Percentiles rank a stretch among this genome's conserved stretches.
Evolutionary conservation across 139 green algal genomes (phyloP).

Genomic region (Chlorella sorokiniana): DNA sequence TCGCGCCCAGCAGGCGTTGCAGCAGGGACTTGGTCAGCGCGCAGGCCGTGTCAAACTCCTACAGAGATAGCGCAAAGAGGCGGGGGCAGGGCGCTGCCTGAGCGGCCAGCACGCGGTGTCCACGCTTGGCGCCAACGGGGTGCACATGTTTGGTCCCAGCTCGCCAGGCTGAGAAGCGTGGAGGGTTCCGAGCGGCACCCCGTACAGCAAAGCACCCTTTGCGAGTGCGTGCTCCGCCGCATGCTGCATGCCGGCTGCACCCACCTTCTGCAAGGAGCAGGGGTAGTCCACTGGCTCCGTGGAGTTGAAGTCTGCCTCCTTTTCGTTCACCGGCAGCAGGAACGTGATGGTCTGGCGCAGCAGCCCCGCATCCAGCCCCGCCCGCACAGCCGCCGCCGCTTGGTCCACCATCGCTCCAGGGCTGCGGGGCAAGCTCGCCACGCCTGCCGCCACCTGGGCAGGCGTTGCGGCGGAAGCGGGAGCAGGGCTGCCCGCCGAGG

Average conservation of each 20-base stretch:
- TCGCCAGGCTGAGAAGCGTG: too few relatives aligned
- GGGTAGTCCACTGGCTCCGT: constrained; percentile 54
- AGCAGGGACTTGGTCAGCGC: constrained; percentile 26
- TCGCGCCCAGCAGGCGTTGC: constrained; percentile 23
- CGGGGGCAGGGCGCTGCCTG: neutral
- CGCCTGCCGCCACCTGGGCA: neutral
- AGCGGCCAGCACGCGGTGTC: neutral
- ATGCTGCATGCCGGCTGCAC: too few relatives aligned
- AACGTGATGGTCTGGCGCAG: constrained; percentile 33
- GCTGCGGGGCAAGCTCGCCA: neutral
- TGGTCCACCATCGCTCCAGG: constrained; percentile 34
- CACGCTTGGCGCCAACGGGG: neutral
- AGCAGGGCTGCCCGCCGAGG: neutral
- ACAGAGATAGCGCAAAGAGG: neutral
- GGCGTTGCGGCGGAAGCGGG: neutral
- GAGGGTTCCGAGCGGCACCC: too few relatives aligned
- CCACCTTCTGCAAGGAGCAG: constrained; percentile 45
- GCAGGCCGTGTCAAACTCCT: constrained; percentile 47
- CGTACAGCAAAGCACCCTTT: too few relatives aligned
- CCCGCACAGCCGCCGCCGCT: constrained; percentile 15
- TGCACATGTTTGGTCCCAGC: too few relatives aligned
- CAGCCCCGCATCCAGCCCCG: constrained; percentile 22
- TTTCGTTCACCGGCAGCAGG: constrained; percentile 55
- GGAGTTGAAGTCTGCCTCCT: constrained; percentile 42
- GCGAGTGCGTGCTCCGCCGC: too few relatives aligned